Evolutionary conservation across 2,329 filamentous ascomycete genomes (phyloP), one percentile per base, ranked within the genome.

Genomic region (Hypocrella siamensis): DNA sequence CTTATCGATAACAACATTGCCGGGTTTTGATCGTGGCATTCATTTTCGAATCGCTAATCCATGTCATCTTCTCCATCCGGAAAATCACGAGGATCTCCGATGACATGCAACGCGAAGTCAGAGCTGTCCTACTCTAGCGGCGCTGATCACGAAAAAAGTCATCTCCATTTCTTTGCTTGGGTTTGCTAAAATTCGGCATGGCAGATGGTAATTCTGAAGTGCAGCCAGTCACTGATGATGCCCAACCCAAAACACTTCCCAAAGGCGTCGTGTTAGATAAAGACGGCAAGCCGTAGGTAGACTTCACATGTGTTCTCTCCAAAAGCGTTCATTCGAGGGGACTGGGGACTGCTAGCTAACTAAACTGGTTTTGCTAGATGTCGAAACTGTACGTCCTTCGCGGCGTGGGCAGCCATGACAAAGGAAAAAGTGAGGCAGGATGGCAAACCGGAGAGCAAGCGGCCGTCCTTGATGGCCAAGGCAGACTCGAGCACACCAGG

Each of bases 211-310:
- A 49, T 21, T 47, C 42, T 38, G 51, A 54, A 38, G 40, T 41
- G 25, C 46, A 46, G 35, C 39, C 38, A 29, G 28, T 39, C 27
- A 37, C 44, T 27, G 34, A 35, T 24, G 40, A 43, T 16, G 54
- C 53, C 37, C 43, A 51, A 30, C 56, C 65, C 17, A 68, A 68
- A 47, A 70, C 64, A 46, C 56, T 79, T 19, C 70, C 79, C 12
- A 81, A 78, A 46, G 79, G 80, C 40, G 64, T 88, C 3, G 68
- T 88, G 24, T 57, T 88, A 22, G 82, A 77, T 28, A 78, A 78
- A 40, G 80, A 90, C 58, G 82, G 82, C 34, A 90, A 90, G 56
- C 82, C 82, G 82, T 88, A 57, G 62, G 79, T 57, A 7, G 18
- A 26, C 15, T 10, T n/a, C 14, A 28, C 29, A 21, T 19, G 22